Conservation (phyloP, 2,329 filamentous ascomycete genomes). For the Alternaria viburni region DNA sequence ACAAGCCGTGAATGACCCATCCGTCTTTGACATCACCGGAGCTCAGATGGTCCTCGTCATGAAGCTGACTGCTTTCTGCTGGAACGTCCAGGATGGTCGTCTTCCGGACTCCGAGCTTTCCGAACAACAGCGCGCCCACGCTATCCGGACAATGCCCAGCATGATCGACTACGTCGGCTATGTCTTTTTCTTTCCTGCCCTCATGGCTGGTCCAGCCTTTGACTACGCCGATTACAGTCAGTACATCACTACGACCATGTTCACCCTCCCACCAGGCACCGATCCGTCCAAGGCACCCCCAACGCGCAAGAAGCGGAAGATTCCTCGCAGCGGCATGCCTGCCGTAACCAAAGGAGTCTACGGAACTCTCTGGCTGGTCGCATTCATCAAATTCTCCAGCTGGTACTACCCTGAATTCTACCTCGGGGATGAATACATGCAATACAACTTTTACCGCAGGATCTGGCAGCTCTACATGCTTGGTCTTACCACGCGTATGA, state of each 20-base stretch:
- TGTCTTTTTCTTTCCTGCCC: constrained; percentile 90
- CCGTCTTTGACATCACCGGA: constrained; percentile 80
- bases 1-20: constrained; percentile 71
- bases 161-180: constrained; percentile 87
- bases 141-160: constrained; percentile 74
- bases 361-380: constrained; percentile 79
- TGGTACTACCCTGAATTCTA: constrained; percentile 71
- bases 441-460: constrained; percentile 72
- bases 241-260: constrained; percentile 95
- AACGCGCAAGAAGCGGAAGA: constrained; percentile 87
- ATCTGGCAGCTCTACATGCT: constrained; percentile 85
- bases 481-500: constrained; percentile 79
- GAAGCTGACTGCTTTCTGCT: constrained; percentile 96
- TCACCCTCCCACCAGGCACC: constrained; percentile 80
- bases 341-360: constrained; percentile 76
- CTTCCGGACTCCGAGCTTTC: constrained; percentile 80
- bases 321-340: constrained; percentile 87
- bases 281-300: constrained; percentile 85
- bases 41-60: constrained; percentile 99
- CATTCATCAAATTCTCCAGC: constrained; percentile 74
- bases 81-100: constrained; percentile 94
- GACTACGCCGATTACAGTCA: constrained; percentile 91
- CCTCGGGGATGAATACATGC: constrained; percentile 69
- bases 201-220: constrained; percentile 90
- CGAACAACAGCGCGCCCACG: constrained; percentile 83